These are phyloP conservation scores for Periconia sp. DNA, from an alignment of 2,329 filamentous ascomycete species.

Conservation along the genomic window DNA sequence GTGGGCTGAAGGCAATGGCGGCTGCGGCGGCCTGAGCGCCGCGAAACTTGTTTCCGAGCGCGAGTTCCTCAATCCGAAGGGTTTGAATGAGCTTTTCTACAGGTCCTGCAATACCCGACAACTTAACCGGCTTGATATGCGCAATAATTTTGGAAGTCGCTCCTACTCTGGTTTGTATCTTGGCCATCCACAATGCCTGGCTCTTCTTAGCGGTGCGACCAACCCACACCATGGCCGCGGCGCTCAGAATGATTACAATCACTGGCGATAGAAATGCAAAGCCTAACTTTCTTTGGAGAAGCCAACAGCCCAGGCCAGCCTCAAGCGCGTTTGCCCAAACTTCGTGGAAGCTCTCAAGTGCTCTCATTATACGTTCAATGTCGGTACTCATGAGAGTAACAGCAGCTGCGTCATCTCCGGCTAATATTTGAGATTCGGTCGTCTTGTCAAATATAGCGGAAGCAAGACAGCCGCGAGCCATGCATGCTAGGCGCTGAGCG, in stretches of 20 bases:
- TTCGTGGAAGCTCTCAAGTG: conserved; percentile 26
- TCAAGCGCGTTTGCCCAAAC: conserved; percentile 23
- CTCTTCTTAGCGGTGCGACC: conserved; percentile 27
- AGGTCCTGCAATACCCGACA: conserved; percentile 43
- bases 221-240: conserved; percentile 22
- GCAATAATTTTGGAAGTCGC: conserved; percentile 37
- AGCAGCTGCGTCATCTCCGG: conserved; percentile 8
- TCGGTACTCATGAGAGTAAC: conserved; percentile 35
- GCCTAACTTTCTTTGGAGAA: conserved; percentile 26
- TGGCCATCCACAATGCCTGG: conserved; percentile 32
- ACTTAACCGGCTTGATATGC: conserved; percentile 50
- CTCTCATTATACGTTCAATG: conserved; percentile 23
- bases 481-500: no score
- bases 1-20: conserved; percentile 11
- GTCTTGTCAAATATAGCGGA: conserved; percentile 16
- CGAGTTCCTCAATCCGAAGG: conserved; percentile 44
- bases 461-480: conserved; percentile 13
- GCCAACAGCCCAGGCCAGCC: conserved; percentile 17
- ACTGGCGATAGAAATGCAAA: conserved; percentile 28
- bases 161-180: conserved; percentile 33
- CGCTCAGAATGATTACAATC: conserved; percentile 24
- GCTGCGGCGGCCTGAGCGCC: conserved; percentile 14
- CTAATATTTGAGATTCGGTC: conserved; percentile 11
- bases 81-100: conserved; percentile 40
- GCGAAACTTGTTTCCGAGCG: conserved; percentile 11